A percentile compares a stretch with the other conserved stretches of the same genome.
phyloP scores from a whole-genome alignment of 2,329 filamentous ascomycete species.

The Colletotrichum costaricense region DNA sequence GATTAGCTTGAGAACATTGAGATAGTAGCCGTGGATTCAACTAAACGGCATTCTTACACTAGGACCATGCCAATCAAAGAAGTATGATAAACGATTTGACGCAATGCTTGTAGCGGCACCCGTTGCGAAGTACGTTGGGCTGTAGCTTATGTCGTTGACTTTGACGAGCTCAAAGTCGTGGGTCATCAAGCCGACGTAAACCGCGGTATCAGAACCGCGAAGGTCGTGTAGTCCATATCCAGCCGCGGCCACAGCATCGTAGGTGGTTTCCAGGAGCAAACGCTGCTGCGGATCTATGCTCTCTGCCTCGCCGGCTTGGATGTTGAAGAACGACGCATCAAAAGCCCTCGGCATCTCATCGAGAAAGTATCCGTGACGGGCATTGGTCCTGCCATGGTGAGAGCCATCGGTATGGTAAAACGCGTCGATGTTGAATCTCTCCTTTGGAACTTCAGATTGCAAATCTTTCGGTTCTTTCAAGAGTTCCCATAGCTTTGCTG shows the following conservation, averaged over 20 bases:
- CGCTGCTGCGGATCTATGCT: slow-evolving; percentile 49
- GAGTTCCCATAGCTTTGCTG: slow-evolving; percentile 38
- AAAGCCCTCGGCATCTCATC: slow-evolving; percentile 35
- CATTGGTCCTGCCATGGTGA: slow-evolving; percentile 37
- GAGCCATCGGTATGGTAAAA: slow-evolving; percentile 13
- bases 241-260: slow-evolving; percentile 43
- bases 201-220: slow-evolving; percentile 11
- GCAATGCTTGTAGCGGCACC: slow-evolving; percentile 48
- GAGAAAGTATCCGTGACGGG: slow-evolving; percentile 37
- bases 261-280: slow-evolving; percentile 46
- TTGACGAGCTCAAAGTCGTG: slow-evolving; percentile 41
- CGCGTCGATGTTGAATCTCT: slow-evolving; percentile 14
- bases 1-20: neutral
- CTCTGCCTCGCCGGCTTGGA: slow-evolving; percentile 42
- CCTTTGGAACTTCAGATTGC: slow-evolving; percentile 1
- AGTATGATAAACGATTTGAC: slow-evolving; percentile 52
- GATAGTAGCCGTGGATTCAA: too few relatives aligned
- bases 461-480: slow-evolving; percentile 29
- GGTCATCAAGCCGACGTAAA: slow-evolving; percentile 38
- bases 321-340: slow-evolving; percentile 45
- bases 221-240: slow-evolving; percentile 21
- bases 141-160: slow-evolving; percentile 38
- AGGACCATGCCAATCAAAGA: slow-evolving; percentile 52
- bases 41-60: slow-evolving; percentile 38
- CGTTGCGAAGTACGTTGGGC: slow-evolving; percentile 44